phyloP scores from a whole-genome alignment of 2,329 filamentous ascomycete species.

The Microcyclosporella mali region DNA sequence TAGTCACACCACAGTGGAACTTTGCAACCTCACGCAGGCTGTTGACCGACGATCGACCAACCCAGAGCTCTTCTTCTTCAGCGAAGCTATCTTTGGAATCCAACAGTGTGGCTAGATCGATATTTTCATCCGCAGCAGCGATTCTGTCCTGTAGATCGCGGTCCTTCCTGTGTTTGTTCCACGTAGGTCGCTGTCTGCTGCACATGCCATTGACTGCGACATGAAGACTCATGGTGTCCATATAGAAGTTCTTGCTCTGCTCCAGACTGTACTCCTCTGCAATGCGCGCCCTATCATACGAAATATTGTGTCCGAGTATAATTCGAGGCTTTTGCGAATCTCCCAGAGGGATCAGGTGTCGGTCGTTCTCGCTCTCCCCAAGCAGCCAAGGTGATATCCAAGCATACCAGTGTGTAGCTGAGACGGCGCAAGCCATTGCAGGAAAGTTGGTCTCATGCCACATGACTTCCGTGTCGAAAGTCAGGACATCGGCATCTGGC shows the following conservation, averaged over 20 bases:
- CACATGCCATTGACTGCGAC: conserved; percentile 99
- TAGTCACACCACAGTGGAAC: conserved; percentile 85
- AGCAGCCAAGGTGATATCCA: conserved; percentile 96
- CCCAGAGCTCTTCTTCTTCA: conserved; percentile 93
- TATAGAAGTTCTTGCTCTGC: conserved; percentile 77
- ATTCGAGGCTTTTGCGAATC: conserved; percentile 67
- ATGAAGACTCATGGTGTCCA: conserved; percentile 97
- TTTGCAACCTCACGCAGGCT: conserved; percentile 92
- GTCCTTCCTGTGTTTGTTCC: conserved; percentile 95
- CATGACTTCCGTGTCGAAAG: conserved; percentile 95
- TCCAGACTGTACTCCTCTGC: conserved; percentile 80
- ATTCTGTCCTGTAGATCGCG: conserved; percentile 76
- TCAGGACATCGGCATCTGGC: conserved; percentile 74
- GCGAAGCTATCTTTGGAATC: conserved; percentile 55
- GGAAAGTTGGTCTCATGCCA: conserved; percentile 89
- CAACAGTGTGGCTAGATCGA: conserved; percentile 65
- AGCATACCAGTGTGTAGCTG: conserved; percentile 87
- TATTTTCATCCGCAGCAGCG: conserved; percentile 61
- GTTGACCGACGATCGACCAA: conserved; percentile 89
- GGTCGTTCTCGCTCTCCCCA: conserved; percentile 67
- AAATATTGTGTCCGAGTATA: conserved; percentile 90
- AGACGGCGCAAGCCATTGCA: conserved; percentile 92
- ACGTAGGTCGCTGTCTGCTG: conserved; percentile 88
- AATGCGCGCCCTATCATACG: conserved; percentile 84
- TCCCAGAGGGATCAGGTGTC: conserved; percentile 81